Conservation (phyloP, 768 basidiomycete species). For the Boletus edulis region DNA sequence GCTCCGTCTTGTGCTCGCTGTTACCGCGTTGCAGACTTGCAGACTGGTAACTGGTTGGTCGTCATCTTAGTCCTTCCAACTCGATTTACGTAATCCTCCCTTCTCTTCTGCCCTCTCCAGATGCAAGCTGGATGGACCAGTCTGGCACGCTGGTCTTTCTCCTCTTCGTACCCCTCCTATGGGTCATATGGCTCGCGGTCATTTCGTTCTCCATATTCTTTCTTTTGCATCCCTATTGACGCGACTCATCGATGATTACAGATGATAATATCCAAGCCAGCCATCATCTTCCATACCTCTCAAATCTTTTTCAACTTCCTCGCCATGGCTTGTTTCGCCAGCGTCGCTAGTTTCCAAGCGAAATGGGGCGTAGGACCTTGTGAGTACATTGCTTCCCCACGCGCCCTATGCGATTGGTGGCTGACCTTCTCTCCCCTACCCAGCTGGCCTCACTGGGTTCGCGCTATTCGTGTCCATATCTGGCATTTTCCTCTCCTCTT, state of each 20-base stretch:
- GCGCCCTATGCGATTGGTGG: background rate
- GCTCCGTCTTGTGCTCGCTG: background rate
- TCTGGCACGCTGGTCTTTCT: slow-evolving; percentile 56
- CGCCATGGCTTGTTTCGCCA: slow-evolving; percentile 87
- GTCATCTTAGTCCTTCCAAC: slow-evolving; percentile 25
- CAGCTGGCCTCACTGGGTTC: slow-evolving; percentile 87
- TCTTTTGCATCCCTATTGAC: slow-evolving; percentile 12
- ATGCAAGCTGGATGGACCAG: slow-evolving; percentile 36
- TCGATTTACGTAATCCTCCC: slow-evolving; percentile 31
- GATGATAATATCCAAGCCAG: slow-evolving; percentile 88
- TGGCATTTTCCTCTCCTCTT: slow-evolving; percentile 69
- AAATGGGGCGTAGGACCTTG: slow-evolving; percentile 84
- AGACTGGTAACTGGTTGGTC: slow-evolving; percentile 10
- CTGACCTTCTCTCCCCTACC: slow-evolving; percentile 11
- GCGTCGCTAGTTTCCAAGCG: slow-evolving; percentile 85
- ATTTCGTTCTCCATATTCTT: slow-evolving; percentile 16
- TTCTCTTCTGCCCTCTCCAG: slow-evolving; percentile 27
- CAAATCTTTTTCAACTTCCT: slow-evolving; percentile 94
- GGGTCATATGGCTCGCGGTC: slow-evolving; percentile 72
- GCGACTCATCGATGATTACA: slow-evolving; percentile 29
- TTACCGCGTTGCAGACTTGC: slow-evolving; percentile 20
- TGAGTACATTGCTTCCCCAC: slow-evolving; percentile 40
- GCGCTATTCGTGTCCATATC: slow-evolving; percentile 76
- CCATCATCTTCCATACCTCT: slow-evolving; percentile 70
- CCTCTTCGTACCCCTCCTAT: slow-evolving; percentile 62